These are phyloP conservation scores for Pseudotulostoma volvatum DNA, from an alignment of 495 filamentous ascomycete genomes.

Conservation along the genomic window DNA sequence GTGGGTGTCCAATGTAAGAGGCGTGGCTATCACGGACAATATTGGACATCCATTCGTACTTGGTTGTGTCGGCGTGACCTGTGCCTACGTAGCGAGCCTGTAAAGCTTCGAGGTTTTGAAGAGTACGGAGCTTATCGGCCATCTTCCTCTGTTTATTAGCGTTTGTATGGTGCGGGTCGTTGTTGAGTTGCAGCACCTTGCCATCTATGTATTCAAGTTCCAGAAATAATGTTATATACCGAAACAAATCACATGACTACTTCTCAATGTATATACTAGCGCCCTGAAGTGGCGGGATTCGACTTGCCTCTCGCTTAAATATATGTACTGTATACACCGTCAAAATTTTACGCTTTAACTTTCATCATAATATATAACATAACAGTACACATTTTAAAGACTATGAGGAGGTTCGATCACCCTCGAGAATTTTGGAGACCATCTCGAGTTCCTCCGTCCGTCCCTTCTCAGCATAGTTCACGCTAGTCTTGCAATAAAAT, in stretches of 20 bases:
- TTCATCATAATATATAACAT: too few species aligned
- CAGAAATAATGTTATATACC: neutral
- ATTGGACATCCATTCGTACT: slow-evolving; percentile 89
- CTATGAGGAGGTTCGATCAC: too few species aligned
- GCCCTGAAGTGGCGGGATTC: too few species aligned
- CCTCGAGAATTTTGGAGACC: neutral
- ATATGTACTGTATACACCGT: too few species aligned
- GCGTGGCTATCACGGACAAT: slow-evolving; percentile 72
- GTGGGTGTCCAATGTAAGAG: slow-evolving; percentile 76
- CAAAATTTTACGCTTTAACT: too few species aligned
- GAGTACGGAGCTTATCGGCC: slow-evolving; percentile 96
- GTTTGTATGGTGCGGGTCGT: neutral
- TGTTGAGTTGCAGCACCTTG: too few species aligned
- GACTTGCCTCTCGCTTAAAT: too few species aligned
- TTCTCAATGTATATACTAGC: too few species aligned
- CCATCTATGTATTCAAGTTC: neutral
- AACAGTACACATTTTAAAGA: too few species aligned
- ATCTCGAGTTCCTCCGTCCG: neutral
- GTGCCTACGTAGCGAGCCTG: slow-evolving; percentile 91
- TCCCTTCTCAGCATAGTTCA: neutral
- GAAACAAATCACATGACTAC: too few species aligned
- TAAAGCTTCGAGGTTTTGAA: slow-evolving; percentile 90
- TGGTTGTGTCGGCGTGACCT: slow-evolving; percentile 95
- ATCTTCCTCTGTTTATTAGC: slow-evolving; percentile 14
- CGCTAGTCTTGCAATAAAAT: too few species aligned